Evolutionary conservation across 2,329 filamentous ascomycete species (phyloP).

Genomic region (Aspergillus spinulosporus): DNA sequence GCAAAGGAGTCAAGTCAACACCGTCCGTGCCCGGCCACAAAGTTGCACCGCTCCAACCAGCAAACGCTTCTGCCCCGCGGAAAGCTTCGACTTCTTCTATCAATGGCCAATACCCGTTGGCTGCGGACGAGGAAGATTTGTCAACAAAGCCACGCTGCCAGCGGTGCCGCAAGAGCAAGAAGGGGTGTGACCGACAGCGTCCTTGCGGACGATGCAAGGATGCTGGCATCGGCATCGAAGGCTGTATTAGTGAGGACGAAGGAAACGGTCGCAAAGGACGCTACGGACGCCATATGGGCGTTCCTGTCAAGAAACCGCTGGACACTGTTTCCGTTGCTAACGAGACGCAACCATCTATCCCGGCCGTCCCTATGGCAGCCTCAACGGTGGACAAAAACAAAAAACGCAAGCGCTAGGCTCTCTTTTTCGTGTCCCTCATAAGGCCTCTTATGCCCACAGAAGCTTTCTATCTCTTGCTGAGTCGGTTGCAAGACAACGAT

Average conservation of each 20-base stretch:
- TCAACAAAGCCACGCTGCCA: constrained; percentile 97
- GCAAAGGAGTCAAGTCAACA: constrained; percentile 39
- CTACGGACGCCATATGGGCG: constrained; percentile 72
- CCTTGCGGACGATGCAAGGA: constrained; percentile 95
- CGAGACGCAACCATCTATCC: constrained; percentile 17
- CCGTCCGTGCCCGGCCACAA: constrained; percentile 23
- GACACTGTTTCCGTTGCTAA: constrained; percentile 36
- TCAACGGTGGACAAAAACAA: constrained; percentile 60
- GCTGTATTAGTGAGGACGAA: constrained; percentile 96
- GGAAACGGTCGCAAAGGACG: constrained; percentile 95
- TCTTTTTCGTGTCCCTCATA: background rate
- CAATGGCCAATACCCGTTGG: constrained; percentile 63
- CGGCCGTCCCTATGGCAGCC: constrained; percentile 32
- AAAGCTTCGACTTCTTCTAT: constrained; percentile 58
- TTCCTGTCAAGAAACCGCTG: constrained; percentile 61
- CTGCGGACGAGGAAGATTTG: constrained; percentile 79
- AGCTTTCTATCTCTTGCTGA: background rate
- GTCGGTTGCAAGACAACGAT: background rate
- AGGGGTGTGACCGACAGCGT: constrained; percentile 94
- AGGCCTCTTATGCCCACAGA: background rate
- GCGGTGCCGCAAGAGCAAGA: constrained; percentile 98
- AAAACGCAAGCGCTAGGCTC: constrained; percentile 65
- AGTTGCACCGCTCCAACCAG: constrained; percentile 42
- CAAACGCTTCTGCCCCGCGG: constrained; percentile 53
- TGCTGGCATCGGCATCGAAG: constrained; percentile 87